Evolutionary conservation across 1,284 basidiomycete genomes (phyloP).

Genomic region (Chiua sp.): DNA sequence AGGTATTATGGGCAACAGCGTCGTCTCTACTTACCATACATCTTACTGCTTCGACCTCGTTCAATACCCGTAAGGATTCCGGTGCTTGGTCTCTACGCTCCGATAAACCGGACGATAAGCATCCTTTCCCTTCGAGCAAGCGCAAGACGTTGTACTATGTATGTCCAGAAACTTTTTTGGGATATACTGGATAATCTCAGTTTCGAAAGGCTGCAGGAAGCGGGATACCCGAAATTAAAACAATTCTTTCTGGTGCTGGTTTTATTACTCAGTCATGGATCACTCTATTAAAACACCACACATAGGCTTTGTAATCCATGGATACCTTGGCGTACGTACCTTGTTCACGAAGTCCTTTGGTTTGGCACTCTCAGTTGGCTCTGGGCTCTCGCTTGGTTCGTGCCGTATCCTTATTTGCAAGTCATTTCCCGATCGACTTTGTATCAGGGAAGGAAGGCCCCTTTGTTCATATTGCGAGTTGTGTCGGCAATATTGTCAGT

Average conservation of each 20-base stretch:
- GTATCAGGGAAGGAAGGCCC: conserved; percentile 86
- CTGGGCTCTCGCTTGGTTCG: conserved; percentile 83
- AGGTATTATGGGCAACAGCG: conserved; percentile 74
- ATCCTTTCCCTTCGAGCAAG: conserved; percentile 40
- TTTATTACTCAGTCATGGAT: conserved; percentile 3
- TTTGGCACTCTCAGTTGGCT: conserved; percentile 89
- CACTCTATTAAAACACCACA: conserved; percentile 5
- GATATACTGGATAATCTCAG: conserved; percentile 21
- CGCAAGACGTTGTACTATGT: conserved; percentile 87
- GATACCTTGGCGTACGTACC: conserved; percentile 91
- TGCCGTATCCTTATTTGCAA: conserved; percentile 9
- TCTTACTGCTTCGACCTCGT: conserved; percentile 87
- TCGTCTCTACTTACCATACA: conserved; percentile 86
- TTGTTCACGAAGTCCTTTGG: conserved; percentile 93
- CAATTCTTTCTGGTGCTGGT: conserved; percentile 82
- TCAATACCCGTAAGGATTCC: conserved; percentile 88
- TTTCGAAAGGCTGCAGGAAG: conserved; percentile 83
- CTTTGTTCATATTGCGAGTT: conserved; percentile 95
- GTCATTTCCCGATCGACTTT: conserved; percentile 5
- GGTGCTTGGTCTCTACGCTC: conserved; percentile 67
- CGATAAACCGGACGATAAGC: conserved; percentile 31
- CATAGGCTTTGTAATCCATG: conserved; percentile 95
- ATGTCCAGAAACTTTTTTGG: conserved; percentile 37
- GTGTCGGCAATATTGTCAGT: conserved; percentile 94
- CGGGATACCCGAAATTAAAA: conserved; percentile 98